A percentile compares a stretch with the other conserved stretches of the same genome.
Conservation (phyloP, 2,329 filamentous ascomycete genomes). For the Leptographium galeiforme region DNA sequence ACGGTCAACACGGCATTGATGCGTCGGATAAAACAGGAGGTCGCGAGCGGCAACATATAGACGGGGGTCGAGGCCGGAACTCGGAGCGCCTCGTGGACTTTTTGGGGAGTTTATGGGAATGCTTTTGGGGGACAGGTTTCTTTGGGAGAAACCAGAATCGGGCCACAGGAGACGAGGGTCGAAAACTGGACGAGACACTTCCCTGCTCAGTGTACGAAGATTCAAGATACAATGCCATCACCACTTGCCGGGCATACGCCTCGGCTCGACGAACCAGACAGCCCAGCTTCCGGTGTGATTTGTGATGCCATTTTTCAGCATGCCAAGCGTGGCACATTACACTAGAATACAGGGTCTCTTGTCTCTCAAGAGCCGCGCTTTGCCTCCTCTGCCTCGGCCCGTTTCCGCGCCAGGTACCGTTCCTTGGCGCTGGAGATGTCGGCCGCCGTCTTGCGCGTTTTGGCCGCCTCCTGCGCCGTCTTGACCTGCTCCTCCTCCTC, state of each 20-base stretch:
- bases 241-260: neutral
- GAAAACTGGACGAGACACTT: neutral
- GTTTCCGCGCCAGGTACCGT: slow-evolving; percentile 65
- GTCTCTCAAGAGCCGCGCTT: too few relatives aligned
- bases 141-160: neutral
- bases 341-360: too few relatives aligned
- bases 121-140: neutral
- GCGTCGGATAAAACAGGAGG: slow-evolving; percentile 46
- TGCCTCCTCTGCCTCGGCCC: slow-evolving; percentile 52
- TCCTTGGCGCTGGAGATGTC: slow-evolving; percentile 70
- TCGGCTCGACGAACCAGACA: neutral
- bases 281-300: neutral
- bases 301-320: neutral
- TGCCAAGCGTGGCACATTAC: neutral
- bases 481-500: slow-evolving; percentile 52
- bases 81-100: neutral
- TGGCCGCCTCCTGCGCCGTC: slow-evolving; percentile 49
- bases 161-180: neutral
- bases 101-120: neutral
- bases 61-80: neutral
- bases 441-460: slow-evolving; percentile 63
- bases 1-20: slow-evolving; percentile 57
- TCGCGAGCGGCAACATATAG: slow-evolving; percentile 16
- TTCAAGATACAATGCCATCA: neutral
- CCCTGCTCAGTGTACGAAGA: neutral